Base-by-base conservation (phyloP, 768 basidiomycete species). In the Dentipellis sp. region DNA sequence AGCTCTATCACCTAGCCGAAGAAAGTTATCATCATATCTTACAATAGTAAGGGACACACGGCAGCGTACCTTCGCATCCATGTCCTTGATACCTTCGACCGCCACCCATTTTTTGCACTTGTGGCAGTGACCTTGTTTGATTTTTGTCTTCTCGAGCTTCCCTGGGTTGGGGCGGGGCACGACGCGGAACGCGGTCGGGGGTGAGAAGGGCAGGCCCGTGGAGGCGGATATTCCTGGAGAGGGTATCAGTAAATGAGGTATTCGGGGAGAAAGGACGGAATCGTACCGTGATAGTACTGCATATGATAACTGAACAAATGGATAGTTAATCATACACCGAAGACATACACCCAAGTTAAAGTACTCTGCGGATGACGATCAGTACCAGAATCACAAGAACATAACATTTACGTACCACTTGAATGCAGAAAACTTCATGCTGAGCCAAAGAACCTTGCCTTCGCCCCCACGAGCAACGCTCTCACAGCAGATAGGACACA, bases 381-480 rank as follows among this genome's bases (percentile, higher is more conserved):
- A 54, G 29, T 17, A 35, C 8, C 10, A 42, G 10, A 17, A 34
- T 4, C n/a, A n/a, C n/a, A n/a, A n/a, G n/a, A n/a, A n/a, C n/a
- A n/a, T n/a, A n/a, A n/a, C n/a, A n/a, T n/a, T n/a, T n/a, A n/a
- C 78, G 14, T 57, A 84, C 86, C 73, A 89, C 88, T 91, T 90
- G 73, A 82, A 90, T 17, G 88, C 88, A 12, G 84, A 86, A 64
- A 86, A 83, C 62, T 90, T 90, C 80, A 82, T 89, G 2, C 82
- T 79, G 36, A 89, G 68, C 89, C 90, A 91, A 23, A 84, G 58
- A 39, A 76, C 74, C 62, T 78, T 80, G 2, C 78, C 79, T 55
- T 78, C 78, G 0, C 88, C 89, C 1, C 86, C 86, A 9, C 88
- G 78, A 42, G 80, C 66, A 16, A 50, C 23, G 2, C 23, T 50